Base-by-base conservation (phyloP, 208 protist genomes). In the Trypanosoma platydactyli region DNA sequence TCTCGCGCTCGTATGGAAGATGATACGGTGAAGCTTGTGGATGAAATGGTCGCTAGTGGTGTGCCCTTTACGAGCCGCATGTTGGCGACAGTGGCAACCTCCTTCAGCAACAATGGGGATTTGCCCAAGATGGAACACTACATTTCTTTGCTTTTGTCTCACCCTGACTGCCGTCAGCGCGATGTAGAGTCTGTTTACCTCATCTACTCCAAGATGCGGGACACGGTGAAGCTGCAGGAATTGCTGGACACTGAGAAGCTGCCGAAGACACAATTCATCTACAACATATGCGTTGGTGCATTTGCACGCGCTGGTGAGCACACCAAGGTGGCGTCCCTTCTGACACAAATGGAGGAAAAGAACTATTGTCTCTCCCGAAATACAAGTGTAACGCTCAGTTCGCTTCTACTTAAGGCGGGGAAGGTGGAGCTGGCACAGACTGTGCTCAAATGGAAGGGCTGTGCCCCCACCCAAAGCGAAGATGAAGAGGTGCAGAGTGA, bases 281-380 rank as follows among this genome's bases (percentile, higher is more conserved):
- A 93, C 82, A 96, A 96, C 63, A 77, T 90, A 11, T 92, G 84
- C 58, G 86, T 96, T 25, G 68, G 69, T 35, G 86, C 88, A 0
- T 94, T 96, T 77, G 91, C 91, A 22, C 78, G 81, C n/a, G 82
- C 91, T 0, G 88, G 86, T 27, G 88, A 96, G 73, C 83, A 94
- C 73, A 77, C 70, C 5, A 94, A 94, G 62, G 91, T 96, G 20
- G 80, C 88, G 15, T 78, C 69, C 20, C 73, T 96, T 11, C 64
- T 96, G 33, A 80, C 75, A 5, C 75, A 88, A 60, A 96, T 96
- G 91, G 86, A 94, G 64, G 77, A 75, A 44, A 76, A 79, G 45
- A 78, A 80, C 24, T 91, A 84, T 44, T 69, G 63, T 5, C 78
- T 96, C n/a, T 82, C 68, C 20, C 83, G 84, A 44, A 89, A 76